Percentiles rank a stretch among this genome's conserved stretches.
Evolutionary conservation across 306 rosid genomes (phyloP).

Genomic region (Castanea crenata): DNA sequence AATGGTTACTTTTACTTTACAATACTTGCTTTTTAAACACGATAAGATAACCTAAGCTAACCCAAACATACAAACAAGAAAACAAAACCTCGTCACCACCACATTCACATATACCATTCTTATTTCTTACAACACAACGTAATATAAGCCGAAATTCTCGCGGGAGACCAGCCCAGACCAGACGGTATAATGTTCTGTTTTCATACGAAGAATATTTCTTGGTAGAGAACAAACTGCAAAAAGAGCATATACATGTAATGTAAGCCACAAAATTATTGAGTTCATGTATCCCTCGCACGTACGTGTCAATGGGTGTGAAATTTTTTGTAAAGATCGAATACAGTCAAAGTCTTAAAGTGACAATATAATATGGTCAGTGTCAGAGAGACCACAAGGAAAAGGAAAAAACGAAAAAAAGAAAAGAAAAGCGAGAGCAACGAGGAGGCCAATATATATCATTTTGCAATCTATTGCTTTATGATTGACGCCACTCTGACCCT

Average conservation of each 20-base stretch:
- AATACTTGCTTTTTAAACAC: too few species aligned
- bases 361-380: background rate
- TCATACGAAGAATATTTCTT: background rate
- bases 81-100: constrained; percentile 11
- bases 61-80: constrained; percentile 13
- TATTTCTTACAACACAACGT: constrained; percentile 38
- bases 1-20: too few species aligned
- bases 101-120: background rate
- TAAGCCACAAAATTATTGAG: background rate
- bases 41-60: too few species aligned
- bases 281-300: constrained; percentile 10
- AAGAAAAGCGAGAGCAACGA: constrained; percentile 2
- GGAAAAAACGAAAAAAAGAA: background rate
- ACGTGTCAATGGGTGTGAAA: constrained; percentile 41
- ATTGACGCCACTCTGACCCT: constrained; percentile 59
- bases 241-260: constrained; percentile 17
- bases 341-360: too few species aligned
- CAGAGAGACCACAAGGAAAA: constrained; percentile 11
- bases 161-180: constrained; percentile 32
- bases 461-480: constrained; percentile 65
- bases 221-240: constrained; percentile 18
- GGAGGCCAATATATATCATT: constrained; percentile 56
- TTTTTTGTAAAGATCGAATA: background rate
- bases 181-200: constrained; percentile 33
- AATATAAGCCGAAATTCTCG: constrained; percentile 68